Base-by-base conservation (phyloP, 2,329 filamentous ascomycete species). In the Xylariales sp. region DNA sequence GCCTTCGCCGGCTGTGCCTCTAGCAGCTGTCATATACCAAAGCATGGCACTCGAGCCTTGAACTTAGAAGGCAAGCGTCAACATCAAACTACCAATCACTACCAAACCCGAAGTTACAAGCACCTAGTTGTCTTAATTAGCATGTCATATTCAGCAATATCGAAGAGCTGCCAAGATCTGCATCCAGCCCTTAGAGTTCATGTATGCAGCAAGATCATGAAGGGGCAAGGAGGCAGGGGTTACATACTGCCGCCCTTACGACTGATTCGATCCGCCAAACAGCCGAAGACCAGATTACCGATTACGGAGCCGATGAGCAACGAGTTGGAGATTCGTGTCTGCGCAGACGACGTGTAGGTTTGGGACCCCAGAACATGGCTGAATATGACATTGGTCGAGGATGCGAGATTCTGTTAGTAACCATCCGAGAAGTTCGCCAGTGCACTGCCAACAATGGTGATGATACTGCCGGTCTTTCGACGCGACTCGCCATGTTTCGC, bases 1-100 rank as follows among this genome's bases (percentile, higher is more conserved):
- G 4, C 61, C 62, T 10, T 64, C 61, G 0, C 62, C 62, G 20
- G 58, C 54, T 20, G 64, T 60, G 0, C 61, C 62, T 4, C 62
- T 57, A 5, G 59, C 61, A 1, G 62, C 46, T 7, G 61, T 59
- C 28, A 65, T 55, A 42, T 53, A 64, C 62, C 62, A 65, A 6
- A 65, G 46, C 58, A 64, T 61, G 11, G 61, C 56, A 6, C 49
- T 31, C 3, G 47, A 25, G 5, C 47, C 42, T 0, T 50, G 31
- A 3, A 68, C 56, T 28, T 62, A 55, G 22, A 68, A 55, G 2
- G 60, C 61, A 32, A 68, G 43, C 3, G 59, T 57, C 4, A 63
- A 54, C 56, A 69, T 54, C 3, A 62, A 42, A 22, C 52, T 58
- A 1, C 59, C 59, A 20, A 60, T 39, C 12, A 58, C 51, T 2